Base-by-base conservation (phyloP, 2,329 filamentous ascomycete species). In the Trichophyton mentagrophytes region DNA sequence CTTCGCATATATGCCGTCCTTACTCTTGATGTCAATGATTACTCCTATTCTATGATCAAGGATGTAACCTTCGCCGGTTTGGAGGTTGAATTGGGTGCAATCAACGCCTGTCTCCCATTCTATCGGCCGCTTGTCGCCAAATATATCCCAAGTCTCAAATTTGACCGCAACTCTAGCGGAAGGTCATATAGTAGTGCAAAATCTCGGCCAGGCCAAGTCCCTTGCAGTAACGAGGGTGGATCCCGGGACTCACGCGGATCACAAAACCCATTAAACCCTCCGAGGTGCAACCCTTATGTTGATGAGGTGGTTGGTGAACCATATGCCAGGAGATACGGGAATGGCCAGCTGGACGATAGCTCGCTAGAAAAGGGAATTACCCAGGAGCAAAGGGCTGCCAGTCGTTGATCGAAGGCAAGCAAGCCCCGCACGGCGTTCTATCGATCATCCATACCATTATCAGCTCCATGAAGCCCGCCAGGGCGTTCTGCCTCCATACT, bases 101-200 rank as follows among this genome's bases (percentile, higher is more conserved):
- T 49, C 17, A 59, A 59, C 27, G 57, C 57, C 4, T 59, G 57
- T 38, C 42, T 59, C 9, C 57, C 57, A 4, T 59, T 59, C 42
- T 59, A 59, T 22, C 40, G 57, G 13, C 57, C 57, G 3, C 30
- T 59, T 7, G 17, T 33, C 3, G 25, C n/a, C 27, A 40, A 44
- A 8, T 59, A 47, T 36, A 44, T 59, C 25, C 57, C 57, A 13
- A 22, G 44, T 6, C 20, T 49, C 7, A 40, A 22, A 15, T 42
- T 42, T 36, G 56, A 46, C 6, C 57, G 42, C 17, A 36, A 22
- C 25, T 11, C 40, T 13, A 17, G 22, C 11, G 13, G 7, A 22
- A 49, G 49, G 40, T 36, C 40, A 33, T 47, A 22, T 27, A 25
- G 13, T n/a, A 17, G 33, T 3, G 15, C 55, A n/a, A 20, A 38